phyloP scores from a whole-genome alignment of 2,329 filamentous ascomycete species.

The Pseudogymnoascus sp. region DNA sequence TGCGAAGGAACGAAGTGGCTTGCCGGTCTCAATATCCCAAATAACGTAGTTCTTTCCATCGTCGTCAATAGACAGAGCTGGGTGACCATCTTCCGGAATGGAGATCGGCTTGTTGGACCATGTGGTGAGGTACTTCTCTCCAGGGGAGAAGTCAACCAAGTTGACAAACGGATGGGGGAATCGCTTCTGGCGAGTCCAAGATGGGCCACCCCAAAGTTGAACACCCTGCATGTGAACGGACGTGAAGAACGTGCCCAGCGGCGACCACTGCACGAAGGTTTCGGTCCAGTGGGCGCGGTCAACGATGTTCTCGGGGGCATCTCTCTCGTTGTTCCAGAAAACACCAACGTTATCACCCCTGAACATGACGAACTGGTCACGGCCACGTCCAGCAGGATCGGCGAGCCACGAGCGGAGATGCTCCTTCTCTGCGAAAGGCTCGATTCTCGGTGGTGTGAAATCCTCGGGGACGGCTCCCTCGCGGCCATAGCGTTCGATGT shows the following conservation, averaged over 20 bases:
- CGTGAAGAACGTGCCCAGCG: slow-evolving; percentile 84
- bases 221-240: slow-evolving; percentile 95
- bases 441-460: slow-evolving; percentile 72
- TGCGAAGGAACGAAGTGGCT: slow-evolving; percentile 86
- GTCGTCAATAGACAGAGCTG: slow-evolving; percentile 78
- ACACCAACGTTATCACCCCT: slow-evolving; percentile 85
- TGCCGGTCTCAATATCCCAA: slow-evolving; percentile 87
- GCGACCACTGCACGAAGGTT: slow-evolving; percentile 96
- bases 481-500: slow-evolving; percentile 90
- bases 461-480: slow-evolving; percentile 91
- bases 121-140: slow-evolving; percentile 87
- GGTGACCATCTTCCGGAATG: slow-evolving; percentile 80
- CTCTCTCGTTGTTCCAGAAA: slow-evolving; percentile 97
- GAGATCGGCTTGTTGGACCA: slow-evolving; percentile 94
- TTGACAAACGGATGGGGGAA: slow-evolving; percentile 95
- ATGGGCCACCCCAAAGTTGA: slow-evolving; percentile 87
- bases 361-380: slow-evolving; percentile 95
- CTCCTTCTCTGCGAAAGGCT: slow-evolving; percentile 84
- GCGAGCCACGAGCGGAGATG: slow-evolving; percentile 90
- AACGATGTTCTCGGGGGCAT: slow-evolving; percentile 76
- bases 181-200: slow-evolving; percentile 83
- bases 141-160: slow-evolving; percentile 89
- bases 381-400: slow-evolving; percentile 67
- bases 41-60: slow-evolving; percentile 99
- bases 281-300: slow-evolving; percentile 97